Percentiles rank a stretch among this genome's conserved stretches.
These are phyloP conservation scores for Apium graveolens DNA, from an alignment of 129 eudicot species.

Conservation along the genomic window DNA sequence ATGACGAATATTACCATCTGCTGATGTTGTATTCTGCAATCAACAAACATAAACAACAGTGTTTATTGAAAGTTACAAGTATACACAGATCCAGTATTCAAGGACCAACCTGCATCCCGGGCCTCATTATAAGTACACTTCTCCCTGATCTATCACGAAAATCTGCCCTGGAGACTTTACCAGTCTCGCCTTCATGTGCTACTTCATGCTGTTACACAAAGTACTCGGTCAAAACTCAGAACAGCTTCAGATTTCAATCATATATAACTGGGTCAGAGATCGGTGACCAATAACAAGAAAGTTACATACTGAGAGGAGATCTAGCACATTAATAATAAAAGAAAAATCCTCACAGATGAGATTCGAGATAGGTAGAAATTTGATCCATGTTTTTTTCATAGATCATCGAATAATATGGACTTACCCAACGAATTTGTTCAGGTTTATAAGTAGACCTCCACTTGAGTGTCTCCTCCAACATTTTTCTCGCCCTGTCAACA, in stretches of 20 bases:
- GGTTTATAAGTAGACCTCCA: constrained; percentile 87
- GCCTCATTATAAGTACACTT: constrained; percentile 80
- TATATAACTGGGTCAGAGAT: neutral
- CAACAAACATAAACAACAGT: constrained; percentile 4
- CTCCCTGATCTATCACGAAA: constrained; percentile 73
- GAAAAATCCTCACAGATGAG: neutral
- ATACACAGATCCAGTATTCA: neutral
- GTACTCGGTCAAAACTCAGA: neutral
- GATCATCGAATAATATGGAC: neutral
- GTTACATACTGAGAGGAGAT: neutral
- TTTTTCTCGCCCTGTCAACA: constrained; percentile 71
- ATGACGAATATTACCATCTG: constrained; percentile 74
- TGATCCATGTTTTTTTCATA: neutral
- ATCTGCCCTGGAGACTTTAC: constrained; percentile 68
- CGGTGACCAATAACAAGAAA: neutral
- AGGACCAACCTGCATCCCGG: constrained; percentile 69
- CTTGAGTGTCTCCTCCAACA: constrained; percentile 76
- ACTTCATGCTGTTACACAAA: constrained; percentile 54
- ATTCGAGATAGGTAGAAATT: neutral
- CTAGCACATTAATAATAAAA: neutral
- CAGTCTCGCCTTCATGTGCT: constrained; percentile 84
- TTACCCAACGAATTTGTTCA: constrained; percentile 89
- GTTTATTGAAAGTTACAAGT: neutral
- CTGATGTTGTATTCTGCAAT: constrained; percentile 61
- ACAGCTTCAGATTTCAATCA: neutral